Percentiles rank a stretch among this genome's conserved stretches.
phyloP scores from a whole-genome alignment of 768 basidiomycete genomes.

The Roridomyces roridus region DNA sequence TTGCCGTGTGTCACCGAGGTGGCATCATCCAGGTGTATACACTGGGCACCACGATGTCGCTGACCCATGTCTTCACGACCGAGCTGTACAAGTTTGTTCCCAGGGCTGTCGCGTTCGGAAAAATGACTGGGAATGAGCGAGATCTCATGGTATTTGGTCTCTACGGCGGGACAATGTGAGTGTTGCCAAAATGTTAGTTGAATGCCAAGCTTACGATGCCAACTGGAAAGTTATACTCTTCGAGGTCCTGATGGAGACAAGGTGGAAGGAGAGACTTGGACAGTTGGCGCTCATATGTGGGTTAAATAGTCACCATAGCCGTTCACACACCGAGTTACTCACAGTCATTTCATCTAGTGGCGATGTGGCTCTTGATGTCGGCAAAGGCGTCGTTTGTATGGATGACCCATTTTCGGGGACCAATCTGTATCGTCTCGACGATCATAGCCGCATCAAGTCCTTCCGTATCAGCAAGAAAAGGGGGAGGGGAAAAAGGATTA shows the following conservation, averaged over 20 bases:
- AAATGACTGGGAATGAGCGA: not conserved
- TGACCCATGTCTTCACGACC: not conserved
- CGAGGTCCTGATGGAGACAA: slow-evolving; percentile 19
- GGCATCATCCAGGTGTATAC: not conserved
- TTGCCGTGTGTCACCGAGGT: not conserved
- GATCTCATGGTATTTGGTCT: not conserved
- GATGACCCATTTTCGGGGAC: slow-evolving; percentile 13
- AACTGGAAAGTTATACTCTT: slow-evolving; percentile 22
- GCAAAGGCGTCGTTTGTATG: slow-evolving; percentile 16
- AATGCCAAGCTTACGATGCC: no score
- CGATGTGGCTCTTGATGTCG: slow-evolving; percentile 13
- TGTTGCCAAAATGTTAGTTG: no score
- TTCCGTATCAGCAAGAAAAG: slow-evolving; percentile 20
- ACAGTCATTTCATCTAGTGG: slow-evolving; percentile 13
- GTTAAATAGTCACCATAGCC: slow-evolving; percentile 4
- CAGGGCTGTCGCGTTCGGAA: not conserved
- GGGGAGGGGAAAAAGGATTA: slow-evolving; percentile 8
- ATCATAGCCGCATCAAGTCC: slow-evolving; percentile 10
- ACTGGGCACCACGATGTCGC: not conserved
- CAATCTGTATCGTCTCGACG: slow-evolving; percentile 13
- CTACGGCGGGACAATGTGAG: slow-evolving; percentile 7
- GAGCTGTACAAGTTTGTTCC: not conserved
- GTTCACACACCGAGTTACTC: no score
- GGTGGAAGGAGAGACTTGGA: slow-evolving; percentile 5
- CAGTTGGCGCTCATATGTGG: slow-evolving; percentile 24